phyloP scores from a whole-genome alignment of 176 grass and related monocot species.

The Saccharum officinarum region DNA sequence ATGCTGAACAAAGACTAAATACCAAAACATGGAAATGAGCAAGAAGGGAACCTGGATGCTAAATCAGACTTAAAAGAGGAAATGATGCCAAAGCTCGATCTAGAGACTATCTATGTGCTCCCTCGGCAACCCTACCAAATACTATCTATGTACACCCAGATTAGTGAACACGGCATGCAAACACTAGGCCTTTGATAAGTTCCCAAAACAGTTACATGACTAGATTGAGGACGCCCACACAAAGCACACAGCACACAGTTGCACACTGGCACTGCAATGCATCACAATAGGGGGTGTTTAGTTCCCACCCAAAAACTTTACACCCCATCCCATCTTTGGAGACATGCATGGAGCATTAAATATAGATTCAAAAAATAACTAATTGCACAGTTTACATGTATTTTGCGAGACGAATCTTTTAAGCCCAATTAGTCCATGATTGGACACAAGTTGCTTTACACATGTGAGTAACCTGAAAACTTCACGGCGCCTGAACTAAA shows the following conservation, averaged over 20 bases:
- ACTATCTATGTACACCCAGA: neutral
- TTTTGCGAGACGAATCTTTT: too few relatives aligned
- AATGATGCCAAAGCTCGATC: conserved; percentile 3
- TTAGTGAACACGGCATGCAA: neutral
- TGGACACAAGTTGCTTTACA: too few relatives aligned
- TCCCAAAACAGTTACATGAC: neutral
- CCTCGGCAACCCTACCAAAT: neutral
- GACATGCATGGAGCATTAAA: too few relatives aligned
- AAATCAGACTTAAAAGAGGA: neutral
- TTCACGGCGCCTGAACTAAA: too few relatives aligned
- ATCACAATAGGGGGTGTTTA: neutral
- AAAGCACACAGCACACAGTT: neutral
- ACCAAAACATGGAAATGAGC: neutral
- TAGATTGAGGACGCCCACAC: neutral
- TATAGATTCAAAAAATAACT: too few relatives aligned
- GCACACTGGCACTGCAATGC: neutral
- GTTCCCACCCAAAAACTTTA: too few relatives aligned
- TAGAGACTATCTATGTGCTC: neutral
- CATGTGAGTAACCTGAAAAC: too few relatives aligned
- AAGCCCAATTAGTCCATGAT: too few relatives aligned
- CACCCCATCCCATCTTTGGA: too few relatives aligned
- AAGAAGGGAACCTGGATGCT: neutral
- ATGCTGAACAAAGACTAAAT: neutral
- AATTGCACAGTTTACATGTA: too few relatives aligned
- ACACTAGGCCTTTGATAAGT: conserved; percentile 2